Conservation (phyloP, 164 flowering plant species). For the Vitis amurensis region DNA sequence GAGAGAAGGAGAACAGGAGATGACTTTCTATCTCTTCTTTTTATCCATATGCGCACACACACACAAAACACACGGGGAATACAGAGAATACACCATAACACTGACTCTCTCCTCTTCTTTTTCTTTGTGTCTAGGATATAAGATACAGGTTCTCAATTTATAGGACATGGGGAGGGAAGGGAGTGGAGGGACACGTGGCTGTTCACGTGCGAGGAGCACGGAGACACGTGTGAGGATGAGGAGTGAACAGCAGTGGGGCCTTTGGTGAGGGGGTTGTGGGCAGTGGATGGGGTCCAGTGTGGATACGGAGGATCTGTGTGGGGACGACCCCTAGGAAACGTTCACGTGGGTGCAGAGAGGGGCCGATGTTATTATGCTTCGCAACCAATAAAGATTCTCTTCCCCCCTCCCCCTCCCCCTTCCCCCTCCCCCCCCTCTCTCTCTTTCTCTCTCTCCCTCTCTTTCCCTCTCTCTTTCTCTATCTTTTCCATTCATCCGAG, state of each 20-base stretch:
- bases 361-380: slow-evolving; percentile 11
- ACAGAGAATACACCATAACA: too few species aligned
- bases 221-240: slow-evolving; percentile 42
- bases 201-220: slow-evolving; percentile 34
- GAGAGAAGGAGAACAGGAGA: neutral
- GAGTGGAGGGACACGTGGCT: slow-evolving; percentile 13
- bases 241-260: neutral
- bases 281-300: slow-evolving; percentile 22
- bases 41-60: too few species aligned
- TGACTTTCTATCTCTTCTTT: neutral
- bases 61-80: too few species aligned
- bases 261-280: neutral
- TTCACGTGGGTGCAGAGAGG: slow-evolving; percentile 58
- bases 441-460: too few species aligned
- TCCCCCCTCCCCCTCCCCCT: too few species aligned
- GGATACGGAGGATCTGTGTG: slow-evolving; percentile 63
- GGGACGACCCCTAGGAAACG: slow-evolving; percentile 35
- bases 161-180: slow-evolving; percentile 30
- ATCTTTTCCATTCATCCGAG: too few species aligned
- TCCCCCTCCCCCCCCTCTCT: too few species aligned
- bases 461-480: too few species aligned
- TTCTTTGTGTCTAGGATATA: slow-evolving; percentile 38
- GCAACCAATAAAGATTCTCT: slow-evolving; percentile 10
- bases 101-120: neutral
- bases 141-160: slow-evolving; percentile 51